Base-by-base conservation (phyloP, 176 grass and related monocot species). In the Aegilops speltoides region DNA sequence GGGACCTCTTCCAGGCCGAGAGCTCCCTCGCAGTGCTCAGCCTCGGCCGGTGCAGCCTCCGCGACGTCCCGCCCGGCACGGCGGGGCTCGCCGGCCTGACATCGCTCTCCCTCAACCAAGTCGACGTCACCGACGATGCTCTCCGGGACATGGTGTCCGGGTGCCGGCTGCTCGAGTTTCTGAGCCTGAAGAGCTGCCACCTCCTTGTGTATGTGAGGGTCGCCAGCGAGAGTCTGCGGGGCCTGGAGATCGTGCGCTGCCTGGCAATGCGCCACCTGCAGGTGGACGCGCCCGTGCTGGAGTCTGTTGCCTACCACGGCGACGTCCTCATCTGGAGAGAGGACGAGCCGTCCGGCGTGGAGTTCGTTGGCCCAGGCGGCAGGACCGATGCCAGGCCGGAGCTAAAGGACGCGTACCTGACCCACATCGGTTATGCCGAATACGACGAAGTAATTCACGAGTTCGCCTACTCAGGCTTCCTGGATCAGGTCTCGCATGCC, bases 221-320 rank as follows among this genome's bases (percentile, higher is more conserved):
- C 80, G 15, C 46, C 10, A 74, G 91, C 24, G 34, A 71, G 64
- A 84, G n/a, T 24, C 85, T 96, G 77, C 85, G 32, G 56, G 50
- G 15, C 43, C 62, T 96, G 41, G 52, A 84, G 43, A 29, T 93
- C 37, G 54, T 88, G 33, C 1, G 68, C 25, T 96, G 91, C 72
- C 20, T 3, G 1, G 17, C 4, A 20, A 63, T 84, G 61, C 25
- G 32, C 24, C 32, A 73, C 17, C 10, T 96, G 10, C 72, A 69
- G 25, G 31, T 89, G 45, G 14, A 5, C 9, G 81, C 73, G 29
- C 94, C 87, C 0, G 43, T 23, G 57, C 82, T 96, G 14, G 77
- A 89, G 64, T 93, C 91, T 6, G 81, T 96, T 52, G 19, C 60
- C 11, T 91, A 72, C 64, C 85, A 89, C 40, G 89, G 91, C 19